A percentile compares a stretch with the other conserved stretches of the same genome.
Conservation (phyloP, 225 moss, liverwort and hornwort genomes). For the Sphagnum contortum region DNA sequence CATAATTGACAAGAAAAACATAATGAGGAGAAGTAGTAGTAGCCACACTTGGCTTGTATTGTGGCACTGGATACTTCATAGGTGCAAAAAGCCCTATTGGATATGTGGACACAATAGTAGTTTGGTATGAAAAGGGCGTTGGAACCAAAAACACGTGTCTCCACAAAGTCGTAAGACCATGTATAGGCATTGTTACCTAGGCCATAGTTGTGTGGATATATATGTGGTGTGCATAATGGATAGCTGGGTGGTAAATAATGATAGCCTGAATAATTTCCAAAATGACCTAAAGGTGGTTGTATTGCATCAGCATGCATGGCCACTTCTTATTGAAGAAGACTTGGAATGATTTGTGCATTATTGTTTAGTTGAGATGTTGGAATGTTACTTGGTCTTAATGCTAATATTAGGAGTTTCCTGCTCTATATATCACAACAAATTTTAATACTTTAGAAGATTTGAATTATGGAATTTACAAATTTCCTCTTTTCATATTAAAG, state of each 20-base stretch:
- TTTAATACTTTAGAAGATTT: too few relatives aligned
- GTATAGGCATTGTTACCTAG: slow-evolving; percentile 59
- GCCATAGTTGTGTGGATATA: slow-evolving; percentile 70
- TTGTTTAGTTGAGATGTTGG: slow-evolving; percentile 41
- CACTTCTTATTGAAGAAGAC: slow-evolving; percentile 63
- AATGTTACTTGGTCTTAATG: slow-evolving; percentile 34
- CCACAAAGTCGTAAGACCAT: too few relatives aligned
- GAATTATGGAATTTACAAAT: neutral
- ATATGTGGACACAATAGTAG: slow-evolving; percentile 36
- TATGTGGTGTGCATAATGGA: slow-evolving; percentile 76
- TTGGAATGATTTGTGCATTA: slow-evolving; percentile 50
- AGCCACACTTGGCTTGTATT: slow-evolving; percentile 5
- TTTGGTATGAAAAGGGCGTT: slow-evolving; percentile 53
- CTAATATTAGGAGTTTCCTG: slow-evolving; percentile 40
- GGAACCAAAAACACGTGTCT: too few relatives aligned
- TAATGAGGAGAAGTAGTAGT: slow-evolving; percentile 66
- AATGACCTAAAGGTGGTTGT: slow-evolving; percentile 73
- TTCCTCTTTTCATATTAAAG: too few relatives aligned
- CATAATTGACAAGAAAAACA: slow-evolving; percentile 47
- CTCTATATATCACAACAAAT: slow-evolving; percentile 16
- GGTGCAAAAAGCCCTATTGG: slow-evolving; percentile 35
- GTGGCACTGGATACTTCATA: slow-evolving; percentile 70
- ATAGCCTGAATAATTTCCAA: slow-evolving; percentile 63
- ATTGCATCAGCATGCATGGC: slow-evolving; percentile 70
- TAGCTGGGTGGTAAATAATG: slow-evolving; percentile 73